Base-by-base conservation (phyloP, 106 monocot genomes). In the Hemerocallis citrina region DNA sequence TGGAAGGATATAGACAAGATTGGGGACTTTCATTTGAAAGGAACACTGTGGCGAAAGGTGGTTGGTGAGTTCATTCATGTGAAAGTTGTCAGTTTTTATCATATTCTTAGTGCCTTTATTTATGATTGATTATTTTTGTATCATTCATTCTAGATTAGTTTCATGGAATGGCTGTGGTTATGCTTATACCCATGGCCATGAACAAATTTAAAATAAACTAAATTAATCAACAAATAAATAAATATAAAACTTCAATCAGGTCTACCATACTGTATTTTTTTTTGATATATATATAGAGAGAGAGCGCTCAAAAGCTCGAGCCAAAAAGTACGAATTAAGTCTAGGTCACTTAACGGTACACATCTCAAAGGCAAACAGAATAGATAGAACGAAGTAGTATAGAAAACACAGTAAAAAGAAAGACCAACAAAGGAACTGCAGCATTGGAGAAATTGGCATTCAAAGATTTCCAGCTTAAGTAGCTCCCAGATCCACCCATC, bases 1-100 rank as follows among this genome's bases (percentile, higher is more conserved):
- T 89, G 67, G 85, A 89, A 86, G 94, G 94, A 58, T 95, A 95
- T 73, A 75, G 94, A 41, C 94, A 95, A 56, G 86, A 95, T 50
- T 95, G 94, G 94, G 78, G 41, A 9, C 83, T 95, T 50, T 95
- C 94, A 48, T 95, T 84, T 73, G 44, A 89, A 76, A 76, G 79
- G 66, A 71, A 86, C 56, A 95, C 94, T 3, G 62, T 68, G 47
- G 36, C 66, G 19, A 95, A 70, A 74, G 94, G 89, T 37, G 94
- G 94, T 46, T 95, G 94, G 94, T 95, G 75, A 32, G 70, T 74
- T 46, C n/a, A n/a, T n/a, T n/a, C n/a, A n/a, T n/a, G n/a, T n/a
- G n/a, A n/a, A n/a, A n/a, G n/a, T n/a, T n/a, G n/a, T n/a, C n/a
- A n/a, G n/a, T n/a, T n/a, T n/a, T n/a, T n/a, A n/a, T n/a, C n/a